phyloP scores from a whole-genome alignment of 148 eudicot genomes.

The Diospyros lotus region DNA sequence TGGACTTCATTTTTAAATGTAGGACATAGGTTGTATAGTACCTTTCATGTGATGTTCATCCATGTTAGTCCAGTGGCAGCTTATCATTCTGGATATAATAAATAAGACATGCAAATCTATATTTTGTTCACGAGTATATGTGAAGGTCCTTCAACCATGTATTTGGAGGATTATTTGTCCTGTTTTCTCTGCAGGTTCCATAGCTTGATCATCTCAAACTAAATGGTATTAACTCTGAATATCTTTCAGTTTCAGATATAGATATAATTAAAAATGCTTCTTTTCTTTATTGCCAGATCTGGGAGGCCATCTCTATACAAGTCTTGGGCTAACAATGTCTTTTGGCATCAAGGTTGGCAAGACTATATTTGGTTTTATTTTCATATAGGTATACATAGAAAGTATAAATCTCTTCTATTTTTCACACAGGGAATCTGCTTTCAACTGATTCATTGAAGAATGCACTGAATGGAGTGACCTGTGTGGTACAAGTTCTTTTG shows the following conservation, averaged over 20 bases:
- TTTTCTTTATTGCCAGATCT: slow-evolving; percentile 34
- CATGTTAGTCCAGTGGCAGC: too few species aligned
- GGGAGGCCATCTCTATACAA: slow-evolving; percentile 51
- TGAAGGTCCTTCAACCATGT: too few species aligned
- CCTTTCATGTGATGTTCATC: too few species aligned
- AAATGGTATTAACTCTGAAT: too few species aligned
- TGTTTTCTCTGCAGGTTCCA: too few species aligned
- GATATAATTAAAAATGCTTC: background rate
- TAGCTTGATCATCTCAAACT: too few species aligned
- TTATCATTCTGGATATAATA: too few species aligned
- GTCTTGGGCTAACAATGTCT: slow-evolving; percentile 44
- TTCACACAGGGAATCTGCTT: slow-evolving; percentile 52
- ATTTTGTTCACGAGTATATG: too few species aligned
- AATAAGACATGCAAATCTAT: too few species aligned
- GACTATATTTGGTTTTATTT: background rate
- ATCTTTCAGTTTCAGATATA: background rate
- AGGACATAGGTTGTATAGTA: too few species aligned
- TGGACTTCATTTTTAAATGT: too few species aligned
- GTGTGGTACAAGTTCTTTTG: slow-evolving; percentile 36
- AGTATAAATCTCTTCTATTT: slow-evolving; percentile 14
- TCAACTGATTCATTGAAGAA: slow-evolving; percentile 48
- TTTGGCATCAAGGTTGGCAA: slow-evolving; percentile 55
- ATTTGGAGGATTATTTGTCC: too few species aligned
- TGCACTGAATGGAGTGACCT: slow-evolving; percentile 59
- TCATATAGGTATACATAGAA: background rate